Conservation (phyloP, 176 grass and related monocot genomes). For the Elaeis guineensis region DNA sequence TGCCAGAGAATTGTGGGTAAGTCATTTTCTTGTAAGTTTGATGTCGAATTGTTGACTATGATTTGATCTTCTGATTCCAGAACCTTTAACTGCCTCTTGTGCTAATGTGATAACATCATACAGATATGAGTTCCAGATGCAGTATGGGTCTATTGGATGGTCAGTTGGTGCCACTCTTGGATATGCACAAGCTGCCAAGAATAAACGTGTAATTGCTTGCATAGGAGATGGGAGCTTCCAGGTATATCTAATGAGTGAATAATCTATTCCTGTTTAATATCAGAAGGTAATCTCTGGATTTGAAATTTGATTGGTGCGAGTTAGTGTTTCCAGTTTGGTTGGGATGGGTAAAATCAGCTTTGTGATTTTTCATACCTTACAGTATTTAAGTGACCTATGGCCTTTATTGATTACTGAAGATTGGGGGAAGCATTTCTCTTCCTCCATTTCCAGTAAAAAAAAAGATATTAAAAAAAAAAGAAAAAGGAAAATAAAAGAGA, state of each 20-base stretch:
- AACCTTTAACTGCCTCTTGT: not conserved
- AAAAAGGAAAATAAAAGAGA: too few relatives aligned
- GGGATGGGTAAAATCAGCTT: too few relatives aligned
- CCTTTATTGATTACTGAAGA: too few relatives aligned
- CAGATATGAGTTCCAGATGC: constrained; percentile 21
- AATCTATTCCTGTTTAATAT: not conserved
- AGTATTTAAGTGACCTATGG: too few relatives aligned
- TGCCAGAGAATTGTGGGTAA: constrained; percentile 15
- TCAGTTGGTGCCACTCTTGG: constrained; percentile 15
- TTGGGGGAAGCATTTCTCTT: too few relatives aligned
- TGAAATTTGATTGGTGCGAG: not conserved
- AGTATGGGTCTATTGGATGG: constrained; percentile 20
- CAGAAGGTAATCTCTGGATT: not conserved
- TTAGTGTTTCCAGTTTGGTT: too few relatives aligned
- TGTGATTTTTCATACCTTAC: too few relatives aligned
- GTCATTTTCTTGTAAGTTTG: not conserved
- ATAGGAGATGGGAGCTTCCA: constrained; percentile 15
- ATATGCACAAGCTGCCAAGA: constrained; percentile 17
- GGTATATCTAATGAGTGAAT: not conserved
- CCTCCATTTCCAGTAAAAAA: too few relatives aligned
- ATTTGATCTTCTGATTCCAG: not conserved
- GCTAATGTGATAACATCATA: not conserved
- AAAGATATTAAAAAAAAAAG: too few relatives aligned
- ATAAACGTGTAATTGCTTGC: constrained; percentile 11
- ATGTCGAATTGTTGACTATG: not conserved